Base-by-base conservation (phyloP, 1,284 basidiomycete species). In the Hypsizygus ulmarius region DNA sequence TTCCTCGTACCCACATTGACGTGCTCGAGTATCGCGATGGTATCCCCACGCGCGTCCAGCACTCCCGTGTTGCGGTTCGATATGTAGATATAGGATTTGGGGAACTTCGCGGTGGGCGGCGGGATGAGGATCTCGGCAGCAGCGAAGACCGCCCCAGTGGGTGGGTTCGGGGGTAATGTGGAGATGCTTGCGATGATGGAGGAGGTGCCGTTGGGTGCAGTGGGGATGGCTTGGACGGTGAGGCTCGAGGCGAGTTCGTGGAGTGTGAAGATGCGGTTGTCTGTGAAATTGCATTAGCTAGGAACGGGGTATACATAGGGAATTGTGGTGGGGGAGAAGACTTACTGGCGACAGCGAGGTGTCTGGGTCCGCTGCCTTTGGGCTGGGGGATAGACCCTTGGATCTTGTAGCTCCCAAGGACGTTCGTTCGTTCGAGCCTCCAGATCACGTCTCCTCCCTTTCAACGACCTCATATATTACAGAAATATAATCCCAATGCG, bases 361-460 rank as follows among this genome's bases (percentile, higher is more conserved):
- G 84, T 21, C 84, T 69, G 0, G 87, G 86, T 2, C 85, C 86
- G 49, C 80, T 86, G 11, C 81, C 81, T 11, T 63, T 58, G 0
- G 82, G 82, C 50, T 85, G 82, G 43, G 73, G 71, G 47, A 89
- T 83, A 19, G 71, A 70, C 5, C 85, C 85, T 43, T 79, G 76
- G 37, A 87, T 78, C 9, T 60, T 62, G 63, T 70, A 87, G 12
- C 67, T 56, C 0, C 73, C 76, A 1, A 70, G 60, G 4, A 59
- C 55, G 5, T 62, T 66, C 36, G 69, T 54, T 47, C 71, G 59
- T 34, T 67, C 70, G 1, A 84, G 68, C 33, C 84, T 69, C 83
- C 84, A 87, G 51, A 87, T 76, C 49, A 68, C 82, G 63, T 87
- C 82, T 3, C 64, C 73, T 7, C 84, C 84, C 82, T 86, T 9